Percentiles rank a stretch among this genome's conserved stretches.
Conservation (phyloP, 345 rosid genomes). For the Gossypium australe region DNA sequence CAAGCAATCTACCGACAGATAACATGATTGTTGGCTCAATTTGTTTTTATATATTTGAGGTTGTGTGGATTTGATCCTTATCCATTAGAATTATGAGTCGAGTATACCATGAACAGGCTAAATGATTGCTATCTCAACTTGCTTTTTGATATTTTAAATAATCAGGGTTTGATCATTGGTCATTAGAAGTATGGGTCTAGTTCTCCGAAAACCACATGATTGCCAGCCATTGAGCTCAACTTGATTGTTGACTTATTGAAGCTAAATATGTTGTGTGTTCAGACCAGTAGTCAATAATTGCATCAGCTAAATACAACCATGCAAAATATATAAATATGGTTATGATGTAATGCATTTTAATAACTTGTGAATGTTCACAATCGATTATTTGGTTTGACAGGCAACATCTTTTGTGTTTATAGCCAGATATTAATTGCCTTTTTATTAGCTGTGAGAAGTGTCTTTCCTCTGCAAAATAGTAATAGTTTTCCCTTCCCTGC, state of each 20-base stretch:
- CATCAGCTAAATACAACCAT: background rate
- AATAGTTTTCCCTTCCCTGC: background rate
- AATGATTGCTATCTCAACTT: background rate
- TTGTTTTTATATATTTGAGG: background rate
- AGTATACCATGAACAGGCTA: background rate
- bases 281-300: background rate
- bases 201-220: background rate
- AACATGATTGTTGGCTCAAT: background rate
- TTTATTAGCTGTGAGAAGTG: background rate
- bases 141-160: background rate
- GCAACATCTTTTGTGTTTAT: background rate
- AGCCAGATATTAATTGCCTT: background rate
- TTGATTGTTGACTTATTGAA: background rate
- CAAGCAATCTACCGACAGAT: background rate
- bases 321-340: background rate
- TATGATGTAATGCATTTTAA: background rate
- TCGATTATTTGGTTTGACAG: background rate
- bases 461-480: background rate
- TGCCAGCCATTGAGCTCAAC: background rate
- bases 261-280: background rate
- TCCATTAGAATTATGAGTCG: background rate
- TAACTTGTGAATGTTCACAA: background rate
- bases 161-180: background rate
- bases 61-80: background rate
- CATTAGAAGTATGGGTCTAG: background rate